Base-by-base conservation (phyloP, 345 rosid genomes). In the Mercurialis annua region DNA sequence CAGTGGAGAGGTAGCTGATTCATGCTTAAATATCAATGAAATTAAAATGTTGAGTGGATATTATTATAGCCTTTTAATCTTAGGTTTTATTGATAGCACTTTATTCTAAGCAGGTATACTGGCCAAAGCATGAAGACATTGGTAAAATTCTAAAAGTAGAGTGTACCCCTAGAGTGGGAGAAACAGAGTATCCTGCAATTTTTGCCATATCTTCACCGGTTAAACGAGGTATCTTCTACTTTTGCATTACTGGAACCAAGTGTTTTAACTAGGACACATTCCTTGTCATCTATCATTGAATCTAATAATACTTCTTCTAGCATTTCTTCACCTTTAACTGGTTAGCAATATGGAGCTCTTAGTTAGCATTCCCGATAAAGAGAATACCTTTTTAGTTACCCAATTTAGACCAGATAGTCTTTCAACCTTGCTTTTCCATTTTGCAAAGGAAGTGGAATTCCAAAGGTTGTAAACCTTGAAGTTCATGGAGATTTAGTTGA, bases 41-140 rank as follows among this genome's bases (percentile, higher is more conserved):
- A 30, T 58, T 21, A 43, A 24, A 47, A 10, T 24, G 15, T 71
- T 46, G 23, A 27, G 6, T 31, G 23, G 49, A 34, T 7, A 52
- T 15, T 46, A 6, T 27, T 33, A 3, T 2, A 14, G 14, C 30
- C 9, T 40, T 61, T 34, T 53, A 40, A 8, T 64, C 40, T 68
- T 49, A 56, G 61, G 21, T 50, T 23, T 52, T 59, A 48, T 52
- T 67, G 29, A 56, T 71, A 47, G 16, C 29, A 50, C 51, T 50
- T 20, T 69, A 27, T 76, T 24, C 50, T 83, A 61, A 29, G 21
- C 79, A 93, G 98, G 94, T 84, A 57, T 93, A 83, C 78, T 89
- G 94, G 97, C 97, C 98, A 68, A 90, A 85, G 83, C 87, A 75
- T 76, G 96, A 76, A 77, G 94, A 93, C 71, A 83, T 93, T 68